These are phyloP conservation scores for Agaricus sinodeliciosus DNA, from an alignment of 768 basidiomycete genomes.

Conservation along the genomic window DNA sequence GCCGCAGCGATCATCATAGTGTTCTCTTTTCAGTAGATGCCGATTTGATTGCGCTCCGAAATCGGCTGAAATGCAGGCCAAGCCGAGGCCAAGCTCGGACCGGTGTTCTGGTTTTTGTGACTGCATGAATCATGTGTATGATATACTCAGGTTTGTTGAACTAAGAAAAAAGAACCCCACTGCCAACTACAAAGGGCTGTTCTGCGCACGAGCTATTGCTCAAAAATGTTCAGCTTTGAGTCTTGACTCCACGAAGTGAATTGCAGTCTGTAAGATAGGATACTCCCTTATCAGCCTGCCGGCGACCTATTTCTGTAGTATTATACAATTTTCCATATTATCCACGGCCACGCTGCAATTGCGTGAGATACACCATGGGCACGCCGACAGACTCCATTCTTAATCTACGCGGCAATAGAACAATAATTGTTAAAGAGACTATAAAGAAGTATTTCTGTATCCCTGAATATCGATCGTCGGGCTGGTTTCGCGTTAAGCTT, in stretches of 20 bases:
- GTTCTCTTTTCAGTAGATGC: background rate
- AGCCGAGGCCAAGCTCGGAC: background rate
- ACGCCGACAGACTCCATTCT: no score
- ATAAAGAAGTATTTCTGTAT: no score
- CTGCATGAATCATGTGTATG: background rate
- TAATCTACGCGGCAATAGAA: slow-evolving; percentile 2
- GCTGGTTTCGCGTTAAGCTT: no score
- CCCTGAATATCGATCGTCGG: no score
- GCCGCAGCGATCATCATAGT: slow-evolving; percentile 1
- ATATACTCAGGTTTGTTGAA: no score
- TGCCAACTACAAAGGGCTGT: no score
- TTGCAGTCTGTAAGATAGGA: background rate
- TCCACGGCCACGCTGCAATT: slow-evolving; percentile 1
- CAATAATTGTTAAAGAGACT: background rate
- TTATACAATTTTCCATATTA: background rate
- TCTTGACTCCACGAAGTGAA: background rate
- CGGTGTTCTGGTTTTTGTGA: background rate
- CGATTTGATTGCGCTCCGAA: background rate
- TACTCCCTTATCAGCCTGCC: background rate
- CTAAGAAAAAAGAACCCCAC: background rate
- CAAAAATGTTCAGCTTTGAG: background rate
- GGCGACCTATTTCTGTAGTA: background rate
- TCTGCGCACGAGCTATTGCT: no score
- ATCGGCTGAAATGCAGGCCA: background rate
- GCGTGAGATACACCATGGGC: background rate